Percentiles rank a stretch among this genome's conserved stretches.
These are phyloP conservation scores for Aspergillus steynii DNA, from an alignment of 495 filamentous ascomycete genomes.

Conservation along the genomic window DNA sequence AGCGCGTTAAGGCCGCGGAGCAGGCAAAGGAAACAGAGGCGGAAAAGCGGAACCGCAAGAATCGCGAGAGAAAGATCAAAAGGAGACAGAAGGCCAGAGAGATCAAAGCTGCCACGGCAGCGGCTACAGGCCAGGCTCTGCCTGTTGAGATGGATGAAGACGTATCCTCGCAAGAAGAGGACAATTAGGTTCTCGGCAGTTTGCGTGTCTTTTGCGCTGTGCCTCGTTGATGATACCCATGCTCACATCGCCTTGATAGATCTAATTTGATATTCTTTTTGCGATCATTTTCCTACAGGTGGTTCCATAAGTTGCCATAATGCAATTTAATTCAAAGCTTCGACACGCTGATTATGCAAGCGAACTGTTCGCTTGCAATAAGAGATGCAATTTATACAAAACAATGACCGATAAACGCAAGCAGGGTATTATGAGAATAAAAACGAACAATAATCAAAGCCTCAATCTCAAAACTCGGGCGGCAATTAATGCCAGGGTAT, in stretches of 20 bases:
- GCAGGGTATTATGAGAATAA: neutral
- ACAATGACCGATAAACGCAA: neutral
- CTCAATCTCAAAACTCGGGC: constrained; percentile 8
- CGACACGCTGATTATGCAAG: neutral
- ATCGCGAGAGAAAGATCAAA: constrained; percentile 47
- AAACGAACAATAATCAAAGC: neutral
- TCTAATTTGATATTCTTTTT: neutral
- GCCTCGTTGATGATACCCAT: constrained; percentile 27
- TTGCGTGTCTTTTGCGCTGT: neutral
- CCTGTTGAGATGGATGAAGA: constrained; percentile 16
- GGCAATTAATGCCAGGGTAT: constrained; percentile 23
- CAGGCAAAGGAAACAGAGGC: constrained; percentile 41
- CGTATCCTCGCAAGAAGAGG: constrained; percentile 24
- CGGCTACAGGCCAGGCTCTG: constrained; percentile 11
- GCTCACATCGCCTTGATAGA: constrained; percentile 5
- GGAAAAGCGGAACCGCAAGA: constrained; percentile 49
- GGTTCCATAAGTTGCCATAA: neutral
- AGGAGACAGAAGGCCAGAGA: constrained; percentile 48
- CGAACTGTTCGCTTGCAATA: neutral
- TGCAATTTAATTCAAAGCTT: neutral
- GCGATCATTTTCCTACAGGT: neutral
- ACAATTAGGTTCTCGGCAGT: constrained; percentile 12
- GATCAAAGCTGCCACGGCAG: constrained; percentile 38
- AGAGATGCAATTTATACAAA: neutral
- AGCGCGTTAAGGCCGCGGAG: constrained; percentile 29